Conservation (phyloP, 169 alveolate species). For the Blepharisma undulans region DNA sequence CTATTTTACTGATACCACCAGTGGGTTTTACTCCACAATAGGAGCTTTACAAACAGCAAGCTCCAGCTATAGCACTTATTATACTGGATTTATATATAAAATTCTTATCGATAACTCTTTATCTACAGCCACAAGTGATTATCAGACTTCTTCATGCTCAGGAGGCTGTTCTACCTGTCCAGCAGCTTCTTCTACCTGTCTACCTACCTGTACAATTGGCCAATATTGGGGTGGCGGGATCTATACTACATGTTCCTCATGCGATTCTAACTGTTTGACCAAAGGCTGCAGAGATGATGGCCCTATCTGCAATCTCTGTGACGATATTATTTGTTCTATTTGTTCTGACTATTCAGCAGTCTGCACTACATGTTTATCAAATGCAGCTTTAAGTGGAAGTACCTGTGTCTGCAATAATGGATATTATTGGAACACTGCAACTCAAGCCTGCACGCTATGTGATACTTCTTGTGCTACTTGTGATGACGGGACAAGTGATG, state of each 20-base stretch:
- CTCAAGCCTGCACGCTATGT: background rate
- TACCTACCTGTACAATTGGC: background rate
- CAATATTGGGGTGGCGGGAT: background rate
- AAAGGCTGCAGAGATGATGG: background rate
- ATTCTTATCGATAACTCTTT: background rate
- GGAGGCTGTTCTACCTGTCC: background rate
- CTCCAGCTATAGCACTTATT: background rate
- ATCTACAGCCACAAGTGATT: background rate
- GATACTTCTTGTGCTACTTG: background rate
- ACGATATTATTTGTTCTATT: background rate
- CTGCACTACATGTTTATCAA: background rate
- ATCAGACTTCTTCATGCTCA: background rate
- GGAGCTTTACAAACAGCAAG: background rate
- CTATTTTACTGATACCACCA: background rate
- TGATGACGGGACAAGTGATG: background rate
- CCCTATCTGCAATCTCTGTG: slow-evolving; percentile 5
- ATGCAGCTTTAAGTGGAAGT: background rate
- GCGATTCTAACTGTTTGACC: background rate
- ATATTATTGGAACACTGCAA: background rate
- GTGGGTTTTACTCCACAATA: background rate
- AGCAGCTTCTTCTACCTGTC: background rate
- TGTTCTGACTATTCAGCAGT: background rate
- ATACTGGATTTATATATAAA: background rate
- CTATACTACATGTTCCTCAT: background rate
- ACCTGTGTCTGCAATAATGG: background rate